Evolutionary conservation across 2,329 filamentous ascomycete genomes (phyloP).

Genomic region (Endocalyx cinctus): DNA sequence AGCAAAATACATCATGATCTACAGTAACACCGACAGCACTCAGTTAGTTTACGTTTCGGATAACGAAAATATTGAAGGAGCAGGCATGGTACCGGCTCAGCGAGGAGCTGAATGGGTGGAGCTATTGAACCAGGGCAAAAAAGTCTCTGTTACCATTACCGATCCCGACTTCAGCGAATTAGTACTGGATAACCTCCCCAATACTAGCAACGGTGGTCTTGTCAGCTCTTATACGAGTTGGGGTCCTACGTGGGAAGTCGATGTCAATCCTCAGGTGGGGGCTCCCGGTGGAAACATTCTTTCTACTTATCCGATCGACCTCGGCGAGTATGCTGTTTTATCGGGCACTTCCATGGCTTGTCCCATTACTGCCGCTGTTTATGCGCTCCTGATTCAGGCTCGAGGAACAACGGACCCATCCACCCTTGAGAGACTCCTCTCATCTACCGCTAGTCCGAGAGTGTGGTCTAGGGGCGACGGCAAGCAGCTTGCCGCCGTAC

Average conservation of each 20-base stretch:
- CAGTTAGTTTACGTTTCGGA: not conserved
- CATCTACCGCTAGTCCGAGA: constrained; percentile 38
- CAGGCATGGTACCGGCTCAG: not conserved
- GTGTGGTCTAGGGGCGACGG: not conserved
- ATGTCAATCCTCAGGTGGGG: not conserved
- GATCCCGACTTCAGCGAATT: not conserved
- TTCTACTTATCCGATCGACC: not conserved
- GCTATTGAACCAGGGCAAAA: not conserved
- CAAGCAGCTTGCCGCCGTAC: constrained; percentile 44
- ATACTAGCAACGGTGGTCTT: not conserved
- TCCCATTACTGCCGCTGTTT: not conserved
- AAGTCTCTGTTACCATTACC: not conserved
- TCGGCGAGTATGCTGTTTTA: not conserved
- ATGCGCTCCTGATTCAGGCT: not conserved
- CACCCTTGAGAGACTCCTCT: not conserved
- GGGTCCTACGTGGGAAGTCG: not conserved
- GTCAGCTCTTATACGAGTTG: not conserved
- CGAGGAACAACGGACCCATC: not conserved
- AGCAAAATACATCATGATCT: not conserved
- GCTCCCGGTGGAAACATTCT: not conserved
- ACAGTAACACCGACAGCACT: not conserved
- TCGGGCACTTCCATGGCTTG: not conserved
- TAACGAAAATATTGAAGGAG: not conserved
- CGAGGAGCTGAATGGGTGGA: not conserved
- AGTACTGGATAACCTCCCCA: not conserved